Evolutionary conservation across 352 stramenopile species (phyloP), one percentile per base, ranked within the genome.

Genomic region (Phytophthora colocasiae): DNA sequence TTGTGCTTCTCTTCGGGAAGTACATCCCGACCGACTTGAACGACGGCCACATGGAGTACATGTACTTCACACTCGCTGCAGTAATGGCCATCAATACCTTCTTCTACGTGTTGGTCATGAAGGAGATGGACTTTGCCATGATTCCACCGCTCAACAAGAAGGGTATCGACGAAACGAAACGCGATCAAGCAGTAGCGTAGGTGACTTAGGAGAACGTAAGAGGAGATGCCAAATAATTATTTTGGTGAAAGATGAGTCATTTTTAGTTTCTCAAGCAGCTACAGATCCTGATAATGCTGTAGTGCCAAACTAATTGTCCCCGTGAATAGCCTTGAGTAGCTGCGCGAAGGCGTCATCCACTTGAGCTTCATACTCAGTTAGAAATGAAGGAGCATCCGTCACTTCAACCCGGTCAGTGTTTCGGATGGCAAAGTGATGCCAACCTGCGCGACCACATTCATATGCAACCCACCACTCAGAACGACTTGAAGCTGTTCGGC

Each of bases 11-110:
- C 15, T 69, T 69, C 24, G 61, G 61, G 27, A 69, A 63, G 22
- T 69, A 58, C 17, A 69, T 69, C 14, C 52, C 52, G 2, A 56
- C 62, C 6, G 47, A 89, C 68, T 45, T 91, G 44, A 91, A 91
- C 68, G 63, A 89, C 7, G 70, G 75, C 29, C 63, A 89, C 65
- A 63, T 90, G 36, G 80, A 90, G 71, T 78, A 77, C 47, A 49
- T 78, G 38, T 73, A 72, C 70, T 81, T 77, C 39, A 50, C 63
- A 12, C 51, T 79, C 8, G 65, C 58, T 12, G 64, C 29, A 32
- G 57, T 80, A 46, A 78, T 75, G 62, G n/a, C 65, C 38, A 47
- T 78, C 32, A 77, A 75, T 50, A 70, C 75, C 32, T 60, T 79
- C 34, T 73, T 78, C 56, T 75, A 64, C 55, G 54, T 73, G 22